Evolutionary conservation across 768 basidiomycete species (phyloP).

Genomic region (Trametes maxima): DNA sequence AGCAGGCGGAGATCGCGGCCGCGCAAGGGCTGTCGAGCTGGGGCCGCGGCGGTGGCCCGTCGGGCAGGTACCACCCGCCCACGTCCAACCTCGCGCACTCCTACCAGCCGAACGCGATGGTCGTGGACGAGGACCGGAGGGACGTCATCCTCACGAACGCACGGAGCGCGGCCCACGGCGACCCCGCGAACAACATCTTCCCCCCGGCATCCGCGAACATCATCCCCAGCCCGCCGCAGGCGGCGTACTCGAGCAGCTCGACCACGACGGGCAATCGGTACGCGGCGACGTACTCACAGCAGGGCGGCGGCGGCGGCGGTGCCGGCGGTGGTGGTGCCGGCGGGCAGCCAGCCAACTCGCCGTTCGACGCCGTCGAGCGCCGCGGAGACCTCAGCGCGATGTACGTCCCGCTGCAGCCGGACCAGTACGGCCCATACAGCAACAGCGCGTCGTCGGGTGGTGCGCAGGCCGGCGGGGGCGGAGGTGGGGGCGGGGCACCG

Average conservation of each 20-base stretch:
- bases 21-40: slow-evolving; percentile 62
- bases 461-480: slow-evolving; percentile 28
- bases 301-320: slow-evolving; percentile 24
- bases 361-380: slow-evolving; percentile 62
- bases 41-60: slow-evolving; percentile 35
- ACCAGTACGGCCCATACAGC: slow-evolving; percentile 66
- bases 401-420: slow-evolving; percentile 84
- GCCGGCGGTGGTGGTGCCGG: not conserved
- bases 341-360: slow-evolving; percentile 37
- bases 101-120: slow-evolving; percentile 59
- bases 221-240: slow-evolving; percentile 77
- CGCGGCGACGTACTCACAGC: slow-evolving; percentile 53
- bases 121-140: slow-evolving; percentile 69
- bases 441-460: slow-evolving; percentile 36
- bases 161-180: slow-evolving; percentile 60
- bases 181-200: slow-evolving; percentile 47
- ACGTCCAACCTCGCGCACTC: slow-evolving; percentile 67
- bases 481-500: slow-evolving; percentile 26
- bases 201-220: slow-evolving; percentile 43
- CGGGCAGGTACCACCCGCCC: slow-evolving; percentile 58
- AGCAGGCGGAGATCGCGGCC: slow-evolving; percentile 85
- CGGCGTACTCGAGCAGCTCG: slow-evolving; percentile 53
- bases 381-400: slow-evolving; percentile 67
- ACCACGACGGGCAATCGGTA: slow-evolving; percentile 64
- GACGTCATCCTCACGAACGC: slow-evolving; percentile 86